Percentiles rank a stretch among this genome's conserved stretches.
Conservation (phyloP, 75 land plant species). For the Cunninghamia lanceolata region DNA sequence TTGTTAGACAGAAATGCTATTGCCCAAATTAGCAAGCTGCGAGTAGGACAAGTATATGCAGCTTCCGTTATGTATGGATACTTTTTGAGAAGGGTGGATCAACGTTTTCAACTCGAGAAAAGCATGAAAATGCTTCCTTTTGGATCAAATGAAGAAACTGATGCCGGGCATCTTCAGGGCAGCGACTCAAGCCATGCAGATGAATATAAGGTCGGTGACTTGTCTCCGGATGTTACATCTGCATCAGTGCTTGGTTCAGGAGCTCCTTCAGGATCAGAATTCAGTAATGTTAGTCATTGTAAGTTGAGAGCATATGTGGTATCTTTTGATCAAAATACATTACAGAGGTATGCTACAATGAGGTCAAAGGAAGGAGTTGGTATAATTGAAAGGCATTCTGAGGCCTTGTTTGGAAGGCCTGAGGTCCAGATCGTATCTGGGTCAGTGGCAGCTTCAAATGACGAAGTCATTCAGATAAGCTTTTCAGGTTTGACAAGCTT, state of each 20-base stretch:
- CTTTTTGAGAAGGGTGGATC: conserved; percentile 58
- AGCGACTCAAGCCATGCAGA: neutral
- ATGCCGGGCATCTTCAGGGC: conserved; percentile 10
- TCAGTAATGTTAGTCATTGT: conserved; percentile 11
- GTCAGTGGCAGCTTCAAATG: conserved; percentile 24
- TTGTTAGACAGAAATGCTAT: conserved; percentile 27
- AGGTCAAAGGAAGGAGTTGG: conserved; percentile 43
- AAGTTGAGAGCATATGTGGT: conserved; percentile 32
- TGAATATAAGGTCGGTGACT: neutral
- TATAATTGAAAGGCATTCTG: conserved; percentile 54
- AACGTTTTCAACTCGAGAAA: conserved; percentile 64
- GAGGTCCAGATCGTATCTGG: conserved; percentile 25
- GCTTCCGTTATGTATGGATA: conserved; percentile 71
- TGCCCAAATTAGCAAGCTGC: conserved; percentile 54
- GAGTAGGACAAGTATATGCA: conserved; percentile 62
- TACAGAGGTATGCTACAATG: conserved; percentile 50
- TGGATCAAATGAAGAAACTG: conserved; percentile 17
- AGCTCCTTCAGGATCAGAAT: neutral
- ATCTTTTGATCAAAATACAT: conserved; percentile 40
- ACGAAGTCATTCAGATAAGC: conserved; percentile 45
- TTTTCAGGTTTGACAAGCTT: conserved; percentile 45
- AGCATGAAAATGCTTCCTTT: conserved; percentile 43
- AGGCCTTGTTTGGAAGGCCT: conserved; percentile 59
- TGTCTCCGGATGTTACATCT: neutral
- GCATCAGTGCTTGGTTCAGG: conserved; percentile 4